Base-by-base conservation (phyloP, 2,329 filamentous ascomycete genomes). In the Paecilomyces formosus region DNA sequence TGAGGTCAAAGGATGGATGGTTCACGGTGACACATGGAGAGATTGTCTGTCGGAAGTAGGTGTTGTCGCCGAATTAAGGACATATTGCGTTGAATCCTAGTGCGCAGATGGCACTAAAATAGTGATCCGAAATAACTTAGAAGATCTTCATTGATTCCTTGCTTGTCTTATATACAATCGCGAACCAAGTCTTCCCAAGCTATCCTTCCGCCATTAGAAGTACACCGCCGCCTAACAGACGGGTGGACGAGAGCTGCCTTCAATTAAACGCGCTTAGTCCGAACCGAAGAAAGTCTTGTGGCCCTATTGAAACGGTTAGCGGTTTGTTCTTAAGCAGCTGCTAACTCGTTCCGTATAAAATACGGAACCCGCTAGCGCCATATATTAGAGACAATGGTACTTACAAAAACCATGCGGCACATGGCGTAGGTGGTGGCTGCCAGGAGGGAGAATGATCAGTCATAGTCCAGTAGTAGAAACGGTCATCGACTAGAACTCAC, bases 261-360 rank as follows among this genome's bases (percentile, higher is more conserved):
- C 59, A 59, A 64, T 60, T 60, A 58, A 60, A 57, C 61, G 57
- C 59, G 53, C 66, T 61, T 73, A 75, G 51, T 68, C 62, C 62
- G 73, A 70, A 61, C 68, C 69, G 65, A 73, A 83, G 81, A 83
- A 85, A 60, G 85, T 86, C 82, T 87, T 88, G 78, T 87, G 80
- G 70, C 85, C 85, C 82, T 79, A 54, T 69, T 62, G 9, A 55
- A 54, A 56, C 30, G 49, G 56, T 68, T 64, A 72, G 66, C 55
- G 62, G 59, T 33, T 55, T 54, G 26, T 59, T 51, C 58, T 53
- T n/a, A 55, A 31, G 33, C n/a, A 2, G 39, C 39, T 45, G 6
- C 39, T 18, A 45, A 18, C 8, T 3, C 2, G 0, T 21, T 45
- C 8, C 8, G 39, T 18, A 18, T 15, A 8, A 3, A 45, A 21